Evolutionary conservation across 192 early-diverging fungal species (phyloP).

Genomic region (Cetraspora pellucida): DNA sequence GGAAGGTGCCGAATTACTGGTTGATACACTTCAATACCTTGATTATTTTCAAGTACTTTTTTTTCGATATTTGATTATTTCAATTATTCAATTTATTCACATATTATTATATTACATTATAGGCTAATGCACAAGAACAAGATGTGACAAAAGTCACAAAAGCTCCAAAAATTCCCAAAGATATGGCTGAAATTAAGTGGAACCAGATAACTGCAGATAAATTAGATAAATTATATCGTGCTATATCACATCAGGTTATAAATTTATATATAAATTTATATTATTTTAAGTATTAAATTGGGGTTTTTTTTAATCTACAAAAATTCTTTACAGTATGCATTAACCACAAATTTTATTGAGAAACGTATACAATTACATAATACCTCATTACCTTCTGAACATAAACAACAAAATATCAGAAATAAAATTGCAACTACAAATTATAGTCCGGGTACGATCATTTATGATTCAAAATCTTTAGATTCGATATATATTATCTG

Average conservation of each 20-base stretch:
- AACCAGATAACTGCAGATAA: conserved; percentile 57
- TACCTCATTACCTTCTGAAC: conserved; percentile 35
- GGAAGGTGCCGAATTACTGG: conserved; percentile 61
- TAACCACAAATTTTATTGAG: conserved; percentile 52
- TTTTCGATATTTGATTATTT: not conserved
- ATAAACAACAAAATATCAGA: conserved; percentile 26
- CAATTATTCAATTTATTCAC: not conserved
- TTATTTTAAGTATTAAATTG: not conserved
- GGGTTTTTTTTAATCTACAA: conserved; percentile 20
- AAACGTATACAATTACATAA: conserved; percentile 49
- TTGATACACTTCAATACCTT: conserved; percentile 64
- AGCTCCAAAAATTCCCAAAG: conserved; percentile 70
- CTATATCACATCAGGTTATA: conserved; percentile 72
- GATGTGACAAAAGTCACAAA: conserved; percentile 61
- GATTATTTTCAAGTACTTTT: conserved; percentile 55
- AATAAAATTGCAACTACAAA: conserved; percentile 29
- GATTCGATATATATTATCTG: conserved; percentile 55
- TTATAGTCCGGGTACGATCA: conserved; percentile 44
- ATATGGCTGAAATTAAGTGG: conserved; percentile 64
- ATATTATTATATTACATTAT: conserved; percentile 25
- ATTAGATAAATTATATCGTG: conserved; percentile 67
- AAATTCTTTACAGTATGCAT: conserved; percentile 49
- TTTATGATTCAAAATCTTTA: conserved; percentile 31
- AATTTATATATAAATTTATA: not conserved
- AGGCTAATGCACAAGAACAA: conserved; percentile 64